Conservation (phyloP, 2,329 filamentous ascomycete species). For the Fusarium graminum region DNA sequence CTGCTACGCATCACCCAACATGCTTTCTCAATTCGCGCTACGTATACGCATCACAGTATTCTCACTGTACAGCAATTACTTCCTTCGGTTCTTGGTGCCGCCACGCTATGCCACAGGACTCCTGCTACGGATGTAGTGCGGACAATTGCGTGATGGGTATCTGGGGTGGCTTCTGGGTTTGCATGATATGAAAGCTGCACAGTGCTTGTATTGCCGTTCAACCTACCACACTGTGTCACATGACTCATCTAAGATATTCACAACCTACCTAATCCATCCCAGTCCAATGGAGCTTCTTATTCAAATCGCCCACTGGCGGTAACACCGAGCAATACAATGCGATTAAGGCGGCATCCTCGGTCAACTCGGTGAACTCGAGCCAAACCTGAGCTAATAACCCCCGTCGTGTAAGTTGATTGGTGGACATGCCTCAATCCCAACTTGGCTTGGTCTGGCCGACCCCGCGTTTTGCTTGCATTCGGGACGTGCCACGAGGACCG, state of each 20-base stretch:
- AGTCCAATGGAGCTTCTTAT: neutral
- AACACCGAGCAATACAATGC: neutral
- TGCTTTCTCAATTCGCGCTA: neutral
- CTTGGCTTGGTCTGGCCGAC: constrained; percentile 21
- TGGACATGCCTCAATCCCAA: constrained; percentile 29
- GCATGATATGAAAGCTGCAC: constrained; percentile 17
- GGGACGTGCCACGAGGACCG: constrained; percentile 29
- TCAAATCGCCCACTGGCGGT: neutral
- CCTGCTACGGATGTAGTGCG: neutral
- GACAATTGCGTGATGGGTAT: constrained; percentile 13
- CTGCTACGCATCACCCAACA: neutral
- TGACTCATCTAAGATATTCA: constrained; percentile 7
- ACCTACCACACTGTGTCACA: constrained; percentile 18
- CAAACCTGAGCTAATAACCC: constrained; percentile 8
- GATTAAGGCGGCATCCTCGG: constrained; percentile 17
- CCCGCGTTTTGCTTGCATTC: constrained; percentile 39
- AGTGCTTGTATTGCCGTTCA: constrained; percentile 3
- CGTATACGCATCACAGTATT: neutral
- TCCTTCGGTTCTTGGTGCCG: constrained; percentile 10
- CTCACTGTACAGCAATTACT: constrained; percentile 14
- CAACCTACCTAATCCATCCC: neutral
- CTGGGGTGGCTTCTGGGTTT: constrained; percentile 4
- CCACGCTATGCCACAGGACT: constrained; percentile 28
- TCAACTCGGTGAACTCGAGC: constrained; percentile 1
- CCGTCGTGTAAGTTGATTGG: constrained; percentile 51